A percentile compares a stretch with the other conserved stretches of the same genome.
Evolutionary conservation across 2,329 filamentous ascomycete species (phyloP).

Genomic region (Apiospora pterosperma): DNA sequence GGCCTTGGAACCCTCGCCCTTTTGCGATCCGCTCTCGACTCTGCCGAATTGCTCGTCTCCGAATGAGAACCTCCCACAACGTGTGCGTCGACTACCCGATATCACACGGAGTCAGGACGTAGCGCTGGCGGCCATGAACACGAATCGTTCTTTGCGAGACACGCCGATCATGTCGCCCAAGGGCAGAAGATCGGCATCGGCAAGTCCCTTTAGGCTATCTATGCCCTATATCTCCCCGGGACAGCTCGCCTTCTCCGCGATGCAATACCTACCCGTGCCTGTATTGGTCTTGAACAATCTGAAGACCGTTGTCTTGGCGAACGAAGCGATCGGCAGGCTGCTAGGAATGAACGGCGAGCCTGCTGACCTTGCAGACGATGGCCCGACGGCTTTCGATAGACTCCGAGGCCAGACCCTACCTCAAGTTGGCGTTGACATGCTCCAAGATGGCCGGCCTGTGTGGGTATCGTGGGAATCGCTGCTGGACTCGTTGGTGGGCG

Average conservation of each 20-base stretch:
- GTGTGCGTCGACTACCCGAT: neutral
- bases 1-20: neutral
- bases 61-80: neutral
- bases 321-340: slow-evolving; percentile 70
- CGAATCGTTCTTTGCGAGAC: slow-evolving; percentile 3
- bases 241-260: slow-evolving; percentile 61
- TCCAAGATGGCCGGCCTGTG: slow-evolving; percentile 62
- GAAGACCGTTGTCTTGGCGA: slow-evolving; percentile 70
- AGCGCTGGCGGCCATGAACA: neutral
- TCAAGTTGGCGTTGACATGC: slow-evolving; percentile 69
- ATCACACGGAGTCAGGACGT: neutral
- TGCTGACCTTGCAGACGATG: slow-evolving; percentile 34
- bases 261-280: slow-evolving; percentile 74
- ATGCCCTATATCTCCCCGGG: slow-evolving; percentile 48
- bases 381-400: slow-evolving; percentile 49
- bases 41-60: neutral
- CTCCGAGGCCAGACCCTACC: slow-evolving; percentile 64
- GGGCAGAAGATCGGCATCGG: slow-evolving; percentile 22
- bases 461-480: slow-evolving; percentile 60
- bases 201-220: slow-evolving; percentile 33
- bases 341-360: slow-evolving; percentile 53
- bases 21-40: neutral
- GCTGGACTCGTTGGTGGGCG: slow-evolving; percentile 48
- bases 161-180: slow-evolving; percentile 11
- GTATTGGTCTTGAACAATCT: slow-evolving; percentile 63